A percentile compares a stretch with the other conserved stretches of the same genome.
Conservation (phyloP, 176 grass and related monocot species). For the Musa itinerans region DNA sequence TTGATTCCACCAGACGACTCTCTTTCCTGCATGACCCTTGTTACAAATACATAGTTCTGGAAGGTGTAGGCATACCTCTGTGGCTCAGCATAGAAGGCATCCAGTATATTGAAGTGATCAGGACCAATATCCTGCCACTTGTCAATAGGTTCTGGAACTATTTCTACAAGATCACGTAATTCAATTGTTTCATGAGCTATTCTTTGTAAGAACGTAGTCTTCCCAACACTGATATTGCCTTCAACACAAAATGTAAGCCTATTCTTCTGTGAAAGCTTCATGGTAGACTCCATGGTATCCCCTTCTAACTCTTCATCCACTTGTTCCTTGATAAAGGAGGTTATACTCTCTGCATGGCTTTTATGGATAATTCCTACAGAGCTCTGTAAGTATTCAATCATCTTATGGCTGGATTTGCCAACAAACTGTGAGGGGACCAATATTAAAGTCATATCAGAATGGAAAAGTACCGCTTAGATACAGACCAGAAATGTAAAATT, state of each 20-base stretch:
- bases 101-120: conserved; percentile 96
- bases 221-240: conserved; percentile 97
- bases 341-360: conserved; percentile 86
- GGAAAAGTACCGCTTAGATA: too few relatives aligned
- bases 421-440: conserved; percentile 48
- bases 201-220: conserved; percentile 84
- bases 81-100: conserved; percentile 83
- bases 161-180: conserved; percentile 85
- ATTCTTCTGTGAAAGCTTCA: conserved; percentile 41
- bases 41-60: conserved; percentile 99
- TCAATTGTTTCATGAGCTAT: conserved; percentile 98
- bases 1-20: conserved; percentile 78
- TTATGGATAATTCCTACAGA: conserved; percentile 94
- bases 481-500: too few relatives aligned
- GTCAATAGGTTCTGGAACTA: conserved; percentile 80
- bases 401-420: conserved; percentile 70
- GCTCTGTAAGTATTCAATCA: conserved; percentile 83
- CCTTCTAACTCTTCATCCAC: conserved; percentile 70
- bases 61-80: conserved; percentile 93
- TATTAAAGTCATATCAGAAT: background rate
- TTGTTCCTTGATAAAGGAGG: conserved; percentile 85
- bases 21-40: conserved; percentile 96
- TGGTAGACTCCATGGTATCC: conserved; percentile 19
- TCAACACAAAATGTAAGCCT: conserved; percentile 95
- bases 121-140: conserved; percentile 96